phyloP scores from a whole-genome alignment of 192 early-diverging fungal genomes.

The Martensiomyces pterosporus region DNA sequence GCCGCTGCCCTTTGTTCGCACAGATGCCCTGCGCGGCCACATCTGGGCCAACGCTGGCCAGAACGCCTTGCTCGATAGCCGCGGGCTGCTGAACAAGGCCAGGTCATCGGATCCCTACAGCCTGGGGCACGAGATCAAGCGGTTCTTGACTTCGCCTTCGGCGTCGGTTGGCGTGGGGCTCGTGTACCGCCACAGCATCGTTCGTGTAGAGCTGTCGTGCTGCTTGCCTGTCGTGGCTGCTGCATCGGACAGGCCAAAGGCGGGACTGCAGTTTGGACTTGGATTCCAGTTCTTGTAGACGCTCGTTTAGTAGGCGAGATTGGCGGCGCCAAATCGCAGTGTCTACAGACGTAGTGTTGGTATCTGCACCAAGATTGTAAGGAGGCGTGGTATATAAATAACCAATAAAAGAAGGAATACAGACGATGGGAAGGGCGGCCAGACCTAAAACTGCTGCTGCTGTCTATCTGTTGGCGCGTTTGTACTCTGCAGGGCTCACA shows the following conservation, averaged over 20 bases:
- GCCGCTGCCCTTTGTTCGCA: conserved; percentile 67
- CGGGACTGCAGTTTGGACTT: conserved; percentile 82
- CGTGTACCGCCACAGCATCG: conserved; percentile 77
- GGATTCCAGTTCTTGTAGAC: conserved; percentile 72
- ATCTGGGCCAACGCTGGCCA: conserved; percentile 86
- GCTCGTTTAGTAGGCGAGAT: too few species aligned
- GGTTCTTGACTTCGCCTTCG: conserved; percentile 60
- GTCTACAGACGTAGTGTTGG: too few species aligned
- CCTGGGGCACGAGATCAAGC: conserved; percentile 22
- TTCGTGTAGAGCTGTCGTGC: conserved; percentile 88
- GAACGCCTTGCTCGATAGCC: conserved; percentile 51
- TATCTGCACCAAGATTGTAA: too few species aligned
- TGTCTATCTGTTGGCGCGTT: conserved; percentile 18
- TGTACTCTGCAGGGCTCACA: conserved; percentile 42
- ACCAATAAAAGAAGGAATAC: too few species aligned
- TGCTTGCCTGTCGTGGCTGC: conserved; percentile 72
- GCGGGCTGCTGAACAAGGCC: conserved; percentile 13
- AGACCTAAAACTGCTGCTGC: too few species aligned
- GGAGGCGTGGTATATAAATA: too few species aligned
- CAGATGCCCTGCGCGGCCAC: conserved; percentile 71
- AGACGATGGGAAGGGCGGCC: too few species aligned
- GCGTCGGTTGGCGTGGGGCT: conserved; percentile 79
- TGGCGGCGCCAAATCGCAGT: too few species aligned
- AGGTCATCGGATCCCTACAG: conserved; percentile 12
- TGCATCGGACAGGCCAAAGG: conserved; percentile 60